Conservation (phyloP, 2,329 filamentous ascomycete genomes). For the Madurella mycetomatis region DNA sequence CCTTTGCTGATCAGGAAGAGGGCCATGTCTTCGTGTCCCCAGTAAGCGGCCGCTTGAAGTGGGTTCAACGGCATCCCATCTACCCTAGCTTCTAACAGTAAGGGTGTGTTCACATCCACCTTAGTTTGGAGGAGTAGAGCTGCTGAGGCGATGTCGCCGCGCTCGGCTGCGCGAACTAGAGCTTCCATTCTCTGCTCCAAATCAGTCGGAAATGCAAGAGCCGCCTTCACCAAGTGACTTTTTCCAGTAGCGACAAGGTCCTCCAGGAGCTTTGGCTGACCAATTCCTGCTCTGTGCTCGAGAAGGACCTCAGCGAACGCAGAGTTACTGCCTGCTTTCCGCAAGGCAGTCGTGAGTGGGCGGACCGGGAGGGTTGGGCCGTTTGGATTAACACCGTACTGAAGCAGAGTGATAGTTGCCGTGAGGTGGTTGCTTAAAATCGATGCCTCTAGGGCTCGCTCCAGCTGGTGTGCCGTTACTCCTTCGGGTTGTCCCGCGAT, state of each 20-base stretch:
- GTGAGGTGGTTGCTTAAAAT: not conserved
- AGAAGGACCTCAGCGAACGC: not conserved
- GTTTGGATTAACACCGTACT: constrained; percentile 4
- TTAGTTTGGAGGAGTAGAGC: not conserved
- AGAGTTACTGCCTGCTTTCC: not conserved
- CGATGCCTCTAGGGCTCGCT: constrained; percentile 1
- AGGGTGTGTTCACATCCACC: constrained; percentile 3
- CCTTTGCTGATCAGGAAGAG: not conserved
- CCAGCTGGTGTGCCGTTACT: not conserved
- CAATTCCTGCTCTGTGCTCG: not conserved
- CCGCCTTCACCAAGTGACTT: not conserved
- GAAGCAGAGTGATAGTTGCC: not conserved
- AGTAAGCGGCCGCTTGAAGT: not conserved
- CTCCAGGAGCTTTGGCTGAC: not conserved
- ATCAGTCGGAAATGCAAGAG: not conserved
- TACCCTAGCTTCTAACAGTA: no score
- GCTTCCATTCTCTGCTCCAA: not conserved
- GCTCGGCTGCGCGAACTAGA: not conserved
- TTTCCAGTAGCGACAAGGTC: no score
- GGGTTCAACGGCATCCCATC: not conserved
- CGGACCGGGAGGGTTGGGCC: not conserved
- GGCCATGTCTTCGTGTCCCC: not conserved
- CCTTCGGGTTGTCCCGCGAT: not conserved
- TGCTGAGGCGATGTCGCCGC: not conserved
- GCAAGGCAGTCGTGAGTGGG: not conserved